Percentiles rank a stretch among this genome's conserved stretches.
Evolutionary conservation across 1,139 yeast genomes (phyloP).

Genomic region (Protomyces gravidus): DNA sequence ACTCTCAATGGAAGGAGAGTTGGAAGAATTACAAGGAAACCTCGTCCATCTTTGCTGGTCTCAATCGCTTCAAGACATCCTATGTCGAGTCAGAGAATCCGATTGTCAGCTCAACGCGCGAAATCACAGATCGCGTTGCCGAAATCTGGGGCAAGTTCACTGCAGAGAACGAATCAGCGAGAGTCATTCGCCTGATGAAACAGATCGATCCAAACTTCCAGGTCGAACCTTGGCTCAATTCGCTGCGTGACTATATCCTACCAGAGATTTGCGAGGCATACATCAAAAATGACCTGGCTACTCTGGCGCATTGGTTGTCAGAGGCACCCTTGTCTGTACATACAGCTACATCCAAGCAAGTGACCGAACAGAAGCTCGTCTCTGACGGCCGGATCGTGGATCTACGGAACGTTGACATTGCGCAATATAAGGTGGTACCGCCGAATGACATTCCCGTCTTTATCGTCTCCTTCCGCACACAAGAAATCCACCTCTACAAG

Average conservation of each 20-base stretch:
- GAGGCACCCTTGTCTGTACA: slow-evolving; percentile 97
- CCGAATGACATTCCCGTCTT: slow-evolving; percentile 91
- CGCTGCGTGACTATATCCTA: slow-evolving; percentile 83
- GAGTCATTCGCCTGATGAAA: slow-evolving; percentile 78
- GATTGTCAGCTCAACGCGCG: slow-evolving; percentile 72
- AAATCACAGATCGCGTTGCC: slow-evolving; percentile 72
- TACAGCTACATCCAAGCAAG: slow-evolving; percentile 88
- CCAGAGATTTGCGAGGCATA: slow-evolving; percentile 96
- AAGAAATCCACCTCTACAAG: slow-evolving; percentile 86
- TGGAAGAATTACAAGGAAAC: slow-evolving; percentile 62
- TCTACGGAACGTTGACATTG: slow-evolving; percentile 90
- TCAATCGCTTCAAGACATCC: slow-evolving; percentile 60
- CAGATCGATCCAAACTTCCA: slow-evolving; percentile 86
- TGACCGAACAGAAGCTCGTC: slow-evolving; percentile 83
- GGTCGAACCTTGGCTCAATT: slow-evolving; percentile 72
- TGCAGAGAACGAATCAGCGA: slow-evolving; percentile 94
- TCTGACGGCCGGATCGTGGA: slow-evolving; percentile 91
- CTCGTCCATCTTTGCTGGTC: slow-evolving; percentile 63
- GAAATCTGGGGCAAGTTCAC: slow-evolving; percentile 54
- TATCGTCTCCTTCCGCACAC: slow-evolving; percentile 94
- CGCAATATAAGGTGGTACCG: slow-evolving; percentile 79
- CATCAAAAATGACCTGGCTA: slow-evolving; percentile 81
- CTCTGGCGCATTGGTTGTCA: slow-evolving; percentile 83
- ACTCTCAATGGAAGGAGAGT: slow-evolving; percentile 63
- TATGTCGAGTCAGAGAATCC: slow-evolving; percentile 93